A percentile compares a stretch with the other conserved stretches of the same genome.
phyloP scores from a whole-genome alignment of 163 green algal genomes.

The Coccomyxa subellipsoidea region DNA sequence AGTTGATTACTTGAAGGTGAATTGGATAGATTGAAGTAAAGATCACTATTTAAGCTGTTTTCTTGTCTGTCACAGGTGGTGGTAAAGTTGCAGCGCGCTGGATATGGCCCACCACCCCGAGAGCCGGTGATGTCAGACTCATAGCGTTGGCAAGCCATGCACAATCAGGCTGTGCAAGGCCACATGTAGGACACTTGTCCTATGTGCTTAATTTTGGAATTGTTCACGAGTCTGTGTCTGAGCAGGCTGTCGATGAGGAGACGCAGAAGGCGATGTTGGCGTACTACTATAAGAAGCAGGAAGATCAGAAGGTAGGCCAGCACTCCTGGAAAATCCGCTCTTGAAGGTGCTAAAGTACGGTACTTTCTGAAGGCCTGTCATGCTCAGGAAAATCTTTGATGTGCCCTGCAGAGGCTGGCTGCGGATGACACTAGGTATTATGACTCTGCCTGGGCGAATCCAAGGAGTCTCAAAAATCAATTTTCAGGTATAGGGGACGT shows the following conservation, averaged over 20 bases:
- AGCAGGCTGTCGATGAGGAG: slow-evolving; percentile 66
- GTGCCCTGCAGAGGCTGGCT: slow-evolving; percentile 46
- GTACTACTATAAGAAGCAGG: slow-evolving; percentile 84
- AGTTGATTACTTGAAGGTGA: no score
- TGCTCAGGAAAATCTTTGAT: no score
- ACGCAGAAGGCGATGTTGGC: slow-evolving; percentile 87
- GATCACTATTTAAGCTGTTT: no score
- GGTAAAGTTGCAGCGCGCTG: slow-evolving; percentile 76
- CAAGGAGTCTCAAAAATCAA: slow-evolving; percentile 67
- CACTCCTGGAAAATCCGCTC: neutral
- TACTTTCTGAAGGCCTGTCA: no score
- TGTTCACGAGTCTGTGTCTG: neutral
- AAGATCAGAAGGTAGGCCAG: slow-evolving; percentile 69
- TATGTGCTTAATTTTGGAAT: no score
- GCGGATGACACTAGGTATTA: slow-evolving; percentile 72
- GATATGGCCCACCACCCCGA: slow-evolving; percentile 57
- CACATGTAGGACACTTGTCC: no score
- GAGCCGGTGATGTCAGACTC: slow-evolving; percentile 53
- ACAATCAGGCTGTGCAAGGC: no score
- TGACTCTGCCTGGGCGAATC: slow-evolving; percentile 65
- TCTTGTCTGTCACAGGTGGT: neutral
- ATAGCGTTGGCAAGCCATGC: neutral
- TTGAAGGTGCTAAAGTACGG: no score
- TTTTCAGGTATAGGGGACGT: slow-evolving; percentile 55
- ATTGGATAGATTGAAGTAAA: no score